Evolutionary conservation across 2,329 filamentous ascomycete species (phyloP).

Genomic region (Trichoderma arundinaceum): DNA sequence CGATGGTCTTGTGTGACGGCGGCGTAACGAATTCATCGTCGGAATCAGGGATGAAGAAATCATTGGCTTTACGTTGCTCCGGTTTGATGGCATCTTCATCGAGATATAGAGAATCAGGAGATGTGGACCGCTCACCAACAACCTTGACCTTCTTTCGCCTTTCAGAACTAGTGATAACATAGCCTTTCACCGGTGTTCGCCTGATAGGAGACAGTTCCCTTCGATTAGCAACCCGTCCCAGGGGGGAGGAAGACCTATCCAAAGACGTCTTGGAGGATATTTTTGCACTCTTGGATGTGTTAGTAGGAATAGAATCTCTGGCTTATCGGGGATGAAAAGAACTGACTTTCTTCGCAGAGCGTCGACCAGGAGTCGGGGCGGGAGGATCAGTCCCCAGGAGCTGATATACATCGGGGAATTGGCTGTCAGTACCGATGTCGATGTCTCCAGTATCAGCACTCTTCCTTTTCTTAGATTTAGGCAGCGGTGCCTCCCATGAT

Average conservation of each 20-base stretch:
- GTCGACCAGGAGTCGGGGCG: conserved; percentile 43
- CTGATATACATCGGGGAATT: conserved; percentile 62
- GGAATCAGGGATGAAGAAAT: conserved; percentile 59
- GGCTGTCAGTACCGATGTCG: conserved; percentile 48
- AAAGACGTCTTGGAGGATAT: not conserved
- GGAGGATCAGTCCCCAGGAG: conserved; percentile 51
- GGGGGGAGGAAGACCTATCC: conserved; percentile 24
- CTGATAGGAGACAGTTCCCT: conserved; percentile 6
- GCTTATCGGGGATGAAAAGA: conserved; percentile 30
- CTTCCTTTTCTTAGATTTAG: conserved; percentile 58
- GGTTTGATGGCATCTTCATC: not conserved
- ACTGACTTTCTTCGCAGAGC: conserved; percentile 37
- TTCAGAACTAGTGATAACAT: conserved; percentile 15
- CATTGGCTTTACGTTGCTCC: conserved; percentile 34
- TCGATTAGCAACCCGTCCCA: conserved; percentile 28
- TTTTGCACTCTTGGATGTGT: conserved; percentile 5
- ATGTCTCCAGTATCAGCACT: conserved; percentile 53
- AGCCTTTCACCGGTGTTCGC: conserved; percentile 20
- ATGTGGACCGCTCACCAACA: not conserved
- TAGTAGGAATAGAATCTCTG: conserved; percentile 29
- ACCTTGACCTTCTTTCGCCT: conserved; percentile 31
- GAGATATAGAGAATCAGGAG: not conserved
- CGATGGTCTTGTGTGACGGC: conserved; percentile 38
- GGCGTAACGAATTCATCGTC: conserved; percentile 59
- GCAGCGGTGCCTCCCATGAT: conserved; percentile 46